Evolutionary conservation across 2,329 filamentous ascomycete genomes (phyloP).

Genomic region (Fusarium goolgardi): DNA sequence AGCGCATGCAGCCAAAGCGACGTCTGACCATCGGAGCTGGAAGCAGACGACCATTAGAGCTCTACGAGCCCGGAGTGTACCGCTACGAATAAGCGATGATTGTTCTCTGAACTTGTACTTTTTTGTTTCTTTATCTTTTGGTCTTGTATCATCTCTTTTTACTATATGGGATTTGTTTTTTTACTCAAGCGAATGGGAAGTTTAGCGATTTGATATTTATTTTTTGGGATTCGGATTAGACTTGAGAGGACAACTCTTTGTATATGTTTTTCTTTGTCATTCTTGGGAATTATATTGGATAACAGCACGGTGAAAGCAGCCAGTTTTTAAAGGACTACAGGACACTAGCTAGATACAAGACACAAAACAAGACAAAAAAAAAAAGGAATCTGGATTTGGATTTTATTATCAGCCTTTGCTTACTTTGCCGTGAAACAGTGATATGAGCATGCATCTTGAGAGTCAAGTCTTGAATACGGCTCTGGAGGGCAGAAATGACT

Average conservation of each 20-base stretch:
- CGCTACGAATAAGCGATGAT: slow-evolving; percentile 53
- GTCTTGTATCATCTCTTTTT: slow-evolving; percentile 40
- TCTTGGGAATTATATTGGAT: slow-evolving; percentile 22
- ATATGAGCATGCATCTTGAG: not conserved
- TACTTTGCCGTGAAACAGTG: not conserved
- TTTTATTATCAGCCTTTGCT: slow-evolving; percentile 23
- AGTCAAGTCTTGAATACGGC: not conserved
- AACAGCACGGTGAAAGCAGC: slow-evolving; percentile 23
- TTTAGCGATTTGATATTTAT: slow-evolving; percentile 29
- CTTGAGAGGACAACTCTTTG: slow-evolving; percentile 9
- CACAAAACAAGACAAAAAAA: slow-evolving; percentile 35
- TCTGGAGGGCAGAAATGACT: too few species aligned
- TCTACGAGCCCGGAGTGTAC: slow-evolving; percentile 56
- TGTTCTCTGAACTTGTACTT: slow-evolving; percentile 10
- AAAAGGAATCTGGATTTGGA: slow-evolving; percentile 29
- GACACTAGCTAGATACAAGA: slow-evolving; percentile 38
- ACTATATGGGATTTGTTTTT: slow-evolving; percentile 9
- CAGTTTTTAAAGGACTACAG: slow-evolving; percentile 30
- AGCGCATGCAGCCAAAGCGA: slow-evolving; percentile 56
- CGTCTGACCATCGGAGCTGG: slow-evolving; percentile 53
- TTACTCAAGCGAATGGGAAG: slow-evolving; percentile 17
- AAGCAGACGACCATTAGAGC: slow-evolving; percentile 51
- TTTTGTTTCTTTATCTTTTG: slow-evolving; percentile 15
- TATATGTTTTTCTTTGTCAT: not conserved
- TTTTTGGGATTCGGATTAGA: slow-evolving; percentile 17